phyloP scores from a whole-genome alignment of 352 stramenopile species.

The Globisporangium camurandrum region DNA sequence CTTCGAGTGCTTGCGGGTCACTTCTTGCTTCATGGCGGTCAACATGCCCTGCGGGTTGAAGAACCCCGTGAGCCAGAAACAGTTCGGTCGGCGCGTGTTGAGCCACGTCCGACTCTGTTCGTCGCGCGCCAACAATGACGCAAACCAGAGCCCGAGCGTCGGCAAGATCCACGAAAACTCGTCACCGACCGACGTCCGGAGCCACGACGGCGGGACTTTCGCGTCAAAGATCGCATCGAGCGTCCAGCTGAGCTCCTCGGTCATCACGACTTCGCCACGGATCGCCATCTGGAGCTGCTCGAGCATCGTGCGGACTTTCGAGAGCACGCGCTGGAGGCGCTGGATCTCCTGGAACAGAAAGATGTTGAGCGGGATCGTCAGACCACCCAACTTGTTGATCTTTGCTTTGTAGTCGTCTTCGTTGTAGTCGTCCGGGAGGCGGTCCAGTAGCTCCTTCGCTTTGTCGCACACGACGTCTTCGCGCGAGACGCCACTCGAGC shows the following conservation, averaged over 20 bases:
- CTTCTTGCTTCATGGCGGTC: slow-evolving; percentile 98
- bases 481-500: slow-evolving; percentile 80
- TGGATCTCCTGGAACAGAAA: slow-evolving; percentile 99
- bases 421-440: slow-evolving; percentile 94
- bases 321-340: slow-evolving; percentile 93
- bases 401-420: slow-evolving; percentile 98
- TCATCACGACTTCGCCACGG: slow-evolving; percentile 98
- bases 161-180: slow-evolving; percentile 97
- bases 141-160: slow-evolving; percentile 96
- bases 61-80: slow-evolving; percentile 97
- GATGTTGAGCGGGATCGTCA: slow-evolving; percentile 96
- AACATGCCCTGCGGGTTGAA: slow-evolving; percentile 98
- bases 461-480: slow-evolving; percentile 97
- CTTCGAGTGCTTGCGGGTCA: slow-evolving; percentile 95
- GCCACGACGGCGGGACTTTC: slow-evolving; percentile 92
- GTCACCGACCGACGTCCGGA: slow-evolving; percentile 94
- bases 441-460: slow-evolving; percentile 89
- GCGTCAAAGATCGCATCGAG: slow-evolving; percentile 96
- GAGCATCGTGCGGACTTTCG: slow-evolving; percentile 94
- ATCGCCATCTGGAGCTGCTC: slow-evolving; percentile 96
- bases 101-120: slow-evolving; percentile 96
- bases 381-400: slow-evolving; percentile 93
- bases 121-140: slow-evolving; percentile 92
- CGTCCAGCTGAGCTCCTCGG: slow-evolving; percentile 92
- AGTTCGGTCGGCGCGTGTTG: slow-evolving; percentile 90